Conservation (phyloP, 352 stramenopile genomes). For the Globisporangium acanthophoron region DNA sequence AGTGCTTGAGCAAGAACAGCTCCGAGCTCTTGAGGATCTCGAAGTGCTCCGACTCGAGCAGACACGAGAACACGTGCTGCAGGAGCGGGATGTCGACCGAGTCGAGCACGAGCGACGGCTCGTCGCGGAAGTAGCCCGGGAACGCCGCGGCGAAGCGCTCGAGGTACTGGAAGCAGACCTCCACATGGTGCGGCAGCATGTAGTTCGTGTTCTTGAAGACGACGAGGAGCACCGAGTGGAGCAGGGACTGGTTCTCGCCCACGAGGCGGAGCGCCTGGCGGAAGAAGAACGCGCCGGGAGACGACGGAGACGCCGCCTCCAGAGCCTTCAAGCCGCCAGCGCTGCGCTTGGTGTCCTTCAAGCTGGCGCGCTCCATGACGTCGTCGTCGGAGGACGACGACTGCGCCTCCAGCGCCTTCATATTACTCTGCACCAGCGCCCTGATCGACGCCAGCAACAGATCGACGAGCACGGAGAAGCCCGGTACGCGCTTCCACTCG, state of each 20-base stretch:
- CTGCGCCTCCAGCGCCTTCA: constrained; percentile 27
- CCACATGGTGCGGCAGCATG: constrained; percentile 65
- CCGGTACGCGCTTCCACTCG: constrained; percentile 65
- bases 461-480: constrained; percentile 35
- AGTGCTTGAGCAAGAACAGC: constrained; percentile 69
- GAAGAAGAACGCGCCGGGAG: constrained; percentile 38
- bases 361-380: constrained; percentile 23
- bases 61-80: constrained; percentile 43
- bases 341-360: constrained; percentile 16
- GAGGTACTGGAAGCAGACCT: constrained; percentile 59
- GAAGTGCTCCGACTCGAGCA: constrained; percentile 70
- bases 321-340: neutral
- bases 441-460: constrained; percentile 34
- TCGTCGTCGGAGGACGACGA: constrained; percentile 23
- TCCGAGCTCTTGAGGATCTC: constrained; percentile 61
- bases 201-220: constrained; percentile 65
- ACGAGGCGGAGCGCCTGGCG: constrained; percentile 53
- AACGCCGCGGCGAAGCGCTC: constrained; percentile 51
- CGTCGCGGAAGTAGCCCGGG: constrained; percentile 52
- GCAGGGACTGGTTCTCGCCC: constrained; percentile 33
- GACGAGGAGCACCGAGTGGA: constrained; percentile 54
- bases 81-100: constrained; percentile 33
- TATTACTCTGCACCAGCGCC: constrained; percentile 24
- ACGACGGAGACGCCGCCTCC: constrained; percentile 26
- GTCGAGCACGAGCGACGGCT: constrained; percentile 16